Evolutionary conservation across 164 flowering plant genomes (phyloP).

Genomic region (Chimonanthus salicifolius): DNA sequence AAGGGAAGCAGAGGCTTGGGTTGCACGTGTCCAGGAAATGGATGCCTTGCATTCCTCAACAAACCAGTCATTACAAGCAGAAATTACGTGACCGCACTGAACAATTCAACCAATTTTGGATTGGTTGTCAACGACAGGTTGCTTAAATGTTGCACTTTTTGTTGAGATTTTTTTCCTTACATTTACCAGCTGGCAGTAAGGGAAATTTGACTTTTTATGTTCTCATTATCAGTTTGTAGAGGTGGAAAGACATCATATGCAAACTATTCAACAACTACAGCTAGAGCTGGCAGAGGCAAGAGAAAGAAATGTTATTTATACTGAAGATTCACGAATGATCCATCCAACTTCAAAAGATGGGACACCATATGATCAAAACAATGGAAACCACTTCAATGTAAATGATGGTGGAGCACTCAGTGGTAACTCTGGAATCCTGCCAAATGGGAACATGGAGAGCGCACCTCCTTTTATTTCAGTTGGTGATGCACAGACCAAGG

Average conservation of each 20-base stretch:
- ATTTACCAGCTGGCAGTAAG: background rate
- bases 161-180: background rate
- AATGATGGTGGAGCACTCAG: constrained; percentile 36
- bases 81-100: constrained; percentile 81
- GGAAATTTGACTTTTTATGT: constrained; percentile 2
- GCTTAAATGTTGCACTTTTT: background rate
- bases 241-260: constrained; percentile 85
- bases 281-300: constrained; percentile 73
- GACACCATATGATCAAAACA: constrained; percentile 43
- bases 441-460: constrained; percentile 50
- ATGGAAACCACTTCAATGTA: constrained; percentile 45
- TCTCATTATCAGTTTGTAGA: constrained; percentile 58
- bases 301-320: constrained; percentile 50
- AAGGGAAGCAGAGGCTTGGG: constrained; percentile 90
- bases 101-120: constrained; percentile 82
- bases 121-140: constrained; percentile 92
- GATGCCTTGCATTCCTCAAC: constrained; percentile 69
- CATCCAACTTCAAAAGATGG: constrained; percentile 40
- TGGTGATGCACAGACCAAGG: constrained; percentile 51
- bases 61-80: constrained; percentile 69
- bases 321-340: constrained; percentile 40
- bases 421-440: constrained; percentile 30
- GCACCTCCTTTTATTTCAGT: constrained; percentile 37
- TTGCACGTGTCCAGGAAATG: constrained; percentile 76
- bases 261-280: constrained; percentile 76